A percentile compares a stretch with the other conserved stretches of the same genome.
phyloP scores from a whole-genome alignment of 805 yeast genomes.

The Candida adriatica region DNA sequence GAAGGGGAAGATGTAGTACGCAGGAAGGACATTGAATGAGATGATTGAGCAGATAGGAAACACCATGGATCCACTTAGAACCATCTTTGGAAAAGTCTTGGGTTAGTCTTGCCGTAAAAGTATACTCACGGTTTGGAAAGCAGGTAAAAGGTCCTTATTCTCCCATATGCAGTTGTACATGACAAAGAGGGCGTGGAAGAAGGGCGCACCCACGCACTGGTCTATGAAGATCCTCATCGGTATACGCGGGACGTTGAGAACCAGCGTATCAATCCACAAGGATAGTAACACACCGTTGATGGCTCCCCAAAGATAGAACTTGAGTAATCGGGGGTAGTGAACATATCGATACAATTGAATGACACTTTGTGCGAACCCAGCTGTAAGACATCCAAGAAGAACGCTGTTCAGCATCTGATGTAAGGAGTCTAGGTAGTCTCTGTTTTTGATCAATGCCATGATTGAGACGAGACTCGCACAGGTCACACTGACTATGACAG shows the following conservation, averaged over 20 bases:
- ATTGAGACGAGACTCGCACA: constrained; percentile 7
- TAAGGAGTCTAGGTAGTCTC: constrained; percentile 19
- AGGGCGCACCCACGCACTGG: constrained; percentile 48
- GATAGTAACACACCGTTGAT: constrained; percentile 50
- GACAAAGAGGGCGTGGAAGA: constrained; percentile 46
- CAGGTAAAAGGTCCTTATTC: constrained; percentile 28
- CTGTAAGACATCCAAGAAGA: constrained; percentile 18
- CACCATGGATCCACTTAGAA: constrained; percentile 45
- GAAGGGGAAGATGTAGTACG: constrained; percentile 46
- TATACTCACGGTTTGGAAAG: constrained; percentile 22
- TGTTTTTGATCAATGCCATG: constrained; percentile 11
- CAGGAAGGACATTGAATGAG: constrained; percentile 43
- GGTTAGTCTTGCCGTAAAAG: constrained; percentile 1
- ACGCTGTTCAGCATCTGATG: constrained; percentile 22
- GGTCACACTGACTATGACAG: constrained; percentile 8
- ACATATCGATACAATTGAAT: constrained; percentile 19
- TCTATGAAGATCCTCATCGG: constrained; percentile 40
- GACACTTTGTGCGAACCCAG: constrained; percentile 20
- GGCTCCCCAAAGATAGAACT: constrained; percentile 54
- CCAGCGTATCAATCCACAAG: constrained; percentile 47
- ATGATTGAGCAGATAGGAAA: constrained; percentile 55
- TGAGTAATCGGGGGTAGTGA: constrained; percentile 22
- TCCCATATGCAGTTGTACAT: constrained; percentile 52
- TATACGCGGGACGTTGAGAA: constrained; percentile 29
- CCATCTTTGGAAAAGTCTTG: constrained; percentile 35